Conservation (phyloP, 108 stramenopile genomes). For the Skeletonema potamos region DNA sequence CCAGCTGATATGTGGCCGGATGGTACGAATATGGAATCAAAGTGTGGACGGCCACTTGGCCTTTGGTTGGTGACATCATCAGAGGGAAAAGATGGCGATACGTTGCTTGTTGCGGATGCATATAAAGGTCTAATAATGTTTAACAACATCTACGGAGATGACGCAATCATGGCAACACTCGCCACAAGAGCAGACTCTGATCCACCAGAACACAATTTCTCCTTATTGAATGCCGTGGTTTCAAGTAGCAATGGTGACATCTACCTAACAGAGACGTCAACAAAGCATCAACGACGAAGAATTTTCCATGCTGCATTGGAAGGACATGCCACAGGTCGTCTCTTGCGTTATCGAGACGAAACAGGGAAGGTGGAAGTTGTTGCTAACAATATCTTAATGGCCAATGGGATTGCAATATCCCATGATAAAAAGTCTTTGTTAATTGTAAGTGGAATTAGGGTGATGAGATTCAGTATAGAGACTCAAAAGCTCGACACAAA, state of each 20-base stretch:
- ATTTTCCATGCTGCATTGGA: constrained; percentile 46
- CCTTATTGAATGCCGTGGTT: constrained; percentile 26
- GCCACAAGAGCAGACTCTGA: constrained; percentile 19
- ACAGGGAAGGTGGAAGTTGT: constrained; percentile 5
- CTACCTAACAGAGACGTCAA: constrained; percentile 37
- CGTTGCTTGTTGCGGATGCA: constrained; percentile 32
- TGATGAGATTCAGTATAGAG: constrained; percentile 11
- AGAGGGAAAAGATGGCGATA: constrained; percentile 13
- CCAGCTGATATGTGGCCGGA: no score
- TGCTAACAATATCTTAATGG: constrained; percentile 23
- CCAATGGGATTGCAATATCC: constrained; percentile 18
- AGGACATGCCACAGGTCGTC: constrained; percentile 15
- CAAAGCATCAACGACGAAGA: constrained; percentile 19
- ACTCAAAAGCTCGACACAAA: not conserved
- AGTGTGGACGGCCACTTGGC: constrained; percentile 39
- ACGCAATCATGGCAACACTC: not conserved
- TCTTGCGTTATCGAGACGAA: constrained; percentile 1
- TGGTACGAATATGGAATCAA: constrained; percentile 12
- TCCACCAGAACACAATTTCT: constrained; percentile 9
- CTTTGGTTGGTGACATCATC: constrained; percentile 2
- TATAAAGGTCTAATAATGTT: constrained; percentile 27
- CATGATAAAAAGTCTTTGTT: constrained; percentile 24
- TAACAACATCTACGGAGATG: constrained; percentile 15
- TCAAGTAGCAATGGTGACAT: constrained; percentile 22
- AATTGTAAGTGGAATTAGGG: constrained; percentile 22